These are phyloP conservation scores for Candolleomyces aberdarensis DNA, from an alignment of 768 basidiomycete genomes.

Conservation along the genomic window DNA sequence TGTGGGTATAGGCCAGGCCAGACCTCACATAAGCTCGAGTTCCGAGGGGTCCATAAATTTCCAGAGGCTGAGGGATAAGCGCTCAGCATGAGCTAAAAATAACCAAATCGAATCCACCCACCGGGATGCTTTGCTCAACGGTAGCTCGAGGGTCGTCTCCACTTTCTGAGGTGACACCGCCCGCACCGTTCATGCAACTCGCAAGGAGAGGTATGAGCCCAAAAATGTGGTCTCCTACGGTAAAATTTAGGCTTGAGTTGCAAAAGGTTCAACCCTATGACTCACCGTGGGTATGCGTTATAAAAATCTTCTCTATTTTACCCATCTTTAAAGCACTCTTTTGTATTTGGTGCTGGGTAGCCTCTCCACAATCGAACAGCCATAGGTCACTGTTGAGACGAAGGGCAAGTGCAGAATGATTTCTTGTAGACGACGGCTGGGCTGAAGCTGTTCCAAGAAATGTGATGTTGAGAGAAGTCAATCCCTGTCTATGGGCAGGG, in stretches of 20 bases:
- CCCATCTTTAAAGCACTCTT: conserved; percentile 75
- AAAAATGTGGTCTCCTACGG: conserved; percentile 79
- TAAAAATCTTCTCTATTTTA: conserved; percentile 76
- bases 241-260: conserved; percentile 3
- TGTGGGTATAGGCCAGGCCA: conserved; percentile 65
- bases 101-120: conserved; percentile 17
- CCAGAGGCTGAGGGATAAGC: conserved; percentile 47
- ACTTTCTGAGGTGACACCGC: conserved; percentile 50
- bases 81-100: background rate
- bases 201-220: conserved; percentile 70
- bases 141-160: conserved; percentile 57
- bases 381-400: conserved; percentile 69
- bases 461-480: conserved; percentile 50
- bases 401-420: conserved; percentile 71
- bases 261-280: background rate
- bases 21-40: conserved; percentile 78
- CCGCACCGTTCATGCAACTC: conserved; percentile 69
- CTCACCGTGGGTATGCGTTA: conserved; percentile 86
- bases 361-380: conserved; percentile 86
- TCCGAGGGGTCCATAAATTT: conserved; percentile 85
- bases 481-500: background rate
- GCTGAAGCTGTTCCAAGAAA: conserved; percentile 84
- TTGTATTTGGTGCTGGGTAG: conserved; percentile 76
- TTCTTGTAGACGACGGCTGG: conserved; percentile 74
- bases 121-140: conserved; percentile 31